Conservation (phyloP, 164 flowering plant genomes). For the Hamamelis virginiana region DNA sequence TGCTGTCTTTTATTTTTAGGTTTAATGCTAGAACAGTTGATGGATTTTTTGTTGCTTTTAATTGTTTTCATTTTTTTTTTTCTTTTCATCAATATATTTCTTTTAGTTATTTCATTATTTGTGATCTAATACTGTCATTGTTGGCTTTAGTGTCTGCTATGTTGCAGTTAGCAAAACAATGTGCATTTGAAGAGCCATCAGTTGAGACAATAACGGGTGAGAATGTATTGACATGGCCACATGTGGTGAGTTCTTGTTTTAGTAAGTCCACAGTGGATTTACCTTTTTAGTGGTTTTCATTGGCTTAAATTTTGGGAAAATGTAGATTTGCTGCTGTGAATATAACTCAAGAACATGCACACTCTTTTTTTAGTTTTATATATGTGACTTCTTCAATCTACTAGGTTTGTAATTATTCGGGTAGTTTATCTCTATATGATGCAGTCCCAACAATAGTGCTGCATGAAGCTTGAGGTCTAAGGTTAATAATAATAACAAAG, state of each 20-base stretch:
- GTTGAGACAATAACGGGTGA: constrained; percentile 93
- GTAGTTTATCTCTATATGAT: not conserved
- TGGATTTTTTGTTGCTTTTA: too few relatives aligned
- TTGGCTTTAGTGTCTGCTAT: constrained; percentile 90
- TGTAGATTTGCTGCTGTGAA: not conserved
- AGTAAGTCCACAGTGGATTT: not conserved
- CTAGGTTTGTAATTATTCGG: too few relatives aligned
- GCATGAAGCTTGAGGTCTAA: too few relatives aligned
- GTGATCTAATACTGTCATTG: not conserved
- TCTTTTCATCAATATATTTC: not conserved
- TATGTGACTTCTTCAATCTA: too few relatives aligned
- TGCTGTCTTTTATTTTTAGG: too few relatives aligned
- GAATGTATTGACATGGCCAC: constrained; percentile 95
- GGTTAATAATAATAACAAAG: too few relatives aligned
- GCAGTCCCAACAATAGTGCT: too few relatives aligned
- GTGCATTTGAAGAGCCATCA: constrained; percentile 97
- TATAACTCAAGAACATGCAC: not conserved
- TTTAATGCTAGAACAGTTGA: too few relatives aligned
- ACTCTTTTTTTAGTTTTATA: not conserved
- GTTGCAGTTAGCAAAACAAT: constrained; percentile 93
- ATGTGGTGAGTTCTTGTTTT: constrained; percentile 62
- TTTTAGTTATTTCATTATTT: not conserved
- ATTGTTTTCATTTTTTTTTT: not conserved
- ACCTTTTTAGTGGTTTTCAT: not conserved
- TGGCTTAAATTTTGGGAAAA: not conserved